These are phyloP conservation scores for Plantago ovata DNA, from an alignment of 257 asterid genomes.

Conservation along the genomic window DNA sequence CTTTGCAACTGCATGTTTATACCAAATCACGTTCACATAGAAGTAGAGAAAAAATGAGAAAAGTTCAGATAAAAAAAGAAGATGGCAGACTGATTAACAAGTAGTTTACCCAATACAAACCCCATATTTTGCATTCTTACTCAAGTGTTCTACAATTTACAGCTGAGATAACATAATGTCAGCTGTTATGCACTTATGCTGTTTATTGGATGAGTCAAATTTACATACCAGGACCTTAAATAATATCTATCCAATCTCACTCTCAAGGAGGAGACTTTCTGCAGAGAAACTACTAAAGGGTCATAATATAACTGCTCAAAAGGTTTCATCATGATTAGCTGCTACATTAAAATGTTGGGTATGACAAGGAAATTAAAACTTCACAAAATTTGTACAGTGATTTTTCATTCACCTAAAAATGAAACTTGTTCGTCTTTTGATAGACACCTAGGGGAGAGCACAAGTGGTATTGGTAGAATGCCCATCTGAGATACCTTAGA, in stretches of 20 bases:
- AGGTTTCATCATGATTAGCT: background rate
- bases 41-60: background rate
- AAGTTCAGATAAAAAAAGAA: too few species aligned
- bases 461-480: too few species aligned
- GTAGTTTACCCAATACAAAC: background rate
- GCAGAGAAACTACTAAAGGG: conserved; percentile 5
- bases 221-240: background rate
- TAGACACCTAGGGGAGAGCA: too few species aligned
- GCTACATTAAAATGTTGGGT: background rate
- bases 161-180: background rate
- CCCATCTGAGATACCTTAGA: too few species aligned
- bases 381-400: too few species aligned
- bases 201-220: too few species aligned
- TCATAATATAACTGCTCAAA: conserved; percentile 5
- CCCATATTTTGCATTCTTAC: background rate
- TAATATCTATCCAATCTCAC: background rate
- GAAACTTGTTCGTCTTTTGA: too few species aligned
- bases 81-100: background rate
- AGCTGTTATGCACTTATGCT: background rate
- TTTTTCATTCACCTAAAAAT: too few species aligned
- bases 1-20: conserved; percentile 68
- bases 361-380: too few species aligned
- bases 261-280: background rate
- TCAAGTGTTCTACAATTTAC: background rate
- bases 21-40: conserved; percentile 19